Evolutionary conservation across 2,329 filamentous ascomycete genomes (phyloP), one percentile per base, ranked within the genome.

Genomic region (Raffaelea ambrosiae): DNA sequence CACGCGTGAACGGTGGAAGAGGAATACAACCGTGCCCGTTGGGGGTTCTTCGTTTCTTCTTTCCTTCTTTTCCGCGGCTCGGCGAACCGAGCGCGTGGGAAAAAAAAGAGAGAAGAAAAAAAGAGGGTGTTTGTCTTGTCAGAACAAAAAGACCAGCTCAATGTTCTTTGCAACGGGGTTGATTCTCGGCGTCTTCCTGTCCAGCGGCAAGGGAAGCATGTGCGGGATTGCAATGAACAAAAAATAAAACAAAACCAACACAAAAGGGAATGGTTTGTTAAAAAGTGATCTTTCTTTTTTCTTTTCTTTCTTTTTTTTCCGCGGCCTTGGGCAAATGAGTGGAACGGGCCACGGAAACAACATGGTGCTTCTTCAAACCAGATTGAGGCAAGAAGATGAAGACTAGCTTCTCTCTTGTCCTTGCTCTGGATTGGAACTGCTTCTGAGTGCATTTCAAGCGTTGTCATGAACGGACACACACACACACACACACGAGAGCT

Each of bases 251-350:
- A 13, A 29, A 9, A 38, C 7, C 7, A 38, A 38, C 7, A 38
- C 7, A 38, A 38, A 38, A 38, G 16, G 16, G 5, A 38, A 10
- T 38, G 35, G 14, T 31, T 33, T 40, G 40, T 38, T n/a, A 38
- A 48, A n/a, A 33, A 20, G 36, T 42, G 14, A 21, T 21, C 44
- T 48, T 41, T 26, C 40, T 23, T 19, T 40, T 44, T 33, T 19
- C 20, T 43, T 23, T 14, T 38, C 36, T 36, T 9, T 40, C 21
- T 43, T 35, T 18, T 22, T 29, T 38, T 48, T 16, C 33, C 48
- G 48, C 40, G 48, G 40, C 48, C 40, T 40, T n/a, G n/a, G 43
- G 35, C 26, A 43, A 48, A 46, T 19, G 48, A 49, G 41, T 44
- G 48, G 18, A 46, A n/a, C 48, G 43, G 26, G 43, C 48, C 48